phyloP scores from a whole-genome alignment of 2,329 filamentous ascomycete genomes.

The Xylariaceae sp. region DNA sequence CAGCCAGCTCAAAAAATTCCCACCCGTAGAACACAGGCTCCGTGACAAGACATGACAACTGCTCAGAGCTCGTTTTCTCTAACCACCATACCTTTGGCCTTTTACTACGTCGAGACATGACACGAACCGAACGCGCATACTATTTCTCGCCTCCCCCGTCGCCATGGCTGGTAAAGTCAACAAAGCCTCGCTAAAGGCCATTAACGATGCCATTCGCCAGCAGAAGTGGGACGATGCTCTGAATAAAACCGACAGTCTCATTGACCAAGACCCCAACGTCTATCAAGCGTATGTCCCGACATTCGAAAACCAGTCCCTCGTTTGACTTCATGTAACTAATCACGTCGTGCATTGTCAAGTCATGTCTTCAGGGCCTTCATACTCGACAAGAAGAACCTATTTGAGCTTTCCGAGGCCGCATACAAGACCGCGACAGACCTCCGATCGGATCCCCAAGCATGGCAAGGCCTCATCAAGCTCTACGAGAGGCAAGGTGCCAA shows the following conservation, averaged over 20 bases:
- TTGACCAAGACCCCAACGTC: slow-evolving; percentile 68
- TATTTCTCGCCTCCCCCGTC: slow-evolving; percentile 4
- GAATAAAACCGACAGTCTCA: slow-evolving; percentile 60
- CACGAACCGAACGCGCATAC: slow-evolving; percentile 9
- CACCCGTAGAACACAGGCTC: neutral
- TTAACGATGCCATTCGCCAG: slow-evolving; percentile 70
- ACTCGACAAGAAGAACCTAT: slow-evolving; percentile 66
- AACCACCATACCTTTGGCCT: neutral
- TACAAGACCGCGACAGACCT: slow-evolving; percentile 68
- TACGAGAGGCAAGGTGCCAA: slow-evolving; percentile 71
- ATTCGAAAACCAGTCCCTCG: neutral
- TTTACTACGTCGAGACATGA: slow-evolving; percentile 21
- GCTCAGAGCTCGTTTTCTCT: slow-evolving; percentile 7
- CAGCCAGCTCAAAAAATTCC: neutral
- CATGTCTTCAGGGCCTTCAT: slow-evolving; percentile 85
- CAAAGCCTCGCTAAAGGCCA: slow-evolving; percentile 76
- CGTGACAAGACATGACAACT: slow-evolving; percentile 21
- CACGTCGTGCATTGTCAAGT: slow-evolving; percentile 35
- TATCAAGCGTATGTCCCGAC: slow-evolving; percentile 64
- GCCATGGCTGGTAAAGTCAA: slow-evolving; percentile 42
- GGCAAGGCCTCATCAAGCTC: slow-evolving; percentile 81
- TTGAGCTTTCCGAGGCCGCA: slow-evolving; percentile 67
- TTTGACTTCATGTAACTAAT: slow-evolving; percentile 1
- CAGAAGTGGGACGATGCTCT: slow-evolving; percentile 74
- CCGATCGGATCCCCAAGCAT: slow-evolving; percentile 77